A percentile compares a stretch with the other conserved stretches of the same genome.
Evolutionary conservation across 169 alveolate genomes (phyloP).

Genomic region (Pseudocohnilembus persalinus): DNA sequence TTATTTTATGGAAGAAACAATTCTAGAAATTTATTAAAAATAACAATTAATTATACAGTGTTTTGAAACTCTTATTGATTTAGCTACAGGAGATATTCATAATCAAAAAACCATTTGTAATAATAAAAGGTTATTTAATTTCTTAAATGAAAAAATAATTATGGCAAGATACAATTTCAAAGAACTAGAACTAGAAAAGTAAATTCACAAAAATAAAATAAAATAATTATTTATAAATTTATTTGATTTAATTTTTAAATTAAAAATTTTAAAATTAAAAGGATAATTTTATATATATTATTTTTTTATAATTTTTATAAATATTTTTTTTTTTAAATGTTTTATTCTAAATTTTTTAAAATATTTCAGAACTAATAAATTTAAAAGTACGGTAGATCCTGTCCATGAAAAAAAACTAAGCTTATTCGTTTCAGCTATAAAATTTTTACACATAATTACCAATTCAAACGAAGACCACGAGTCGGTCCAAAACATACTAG

Average conservation of each 20-base stretch:
- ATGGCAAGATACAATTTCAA: constrained; percentile 20
- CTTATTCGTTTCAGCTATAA: not conserved
- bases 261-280: too few relatives aligned
- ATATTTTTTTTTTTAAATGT: too few relatives aligned
- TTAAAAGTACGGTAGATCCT: too few relatives aligned
- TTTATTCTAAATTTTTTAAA: too few relatives aligned
- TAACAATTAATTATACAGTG: constrained; percentile 21
- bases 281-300: too few relatives aligned
- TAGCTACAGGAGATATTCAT: constrained; percentile 1
- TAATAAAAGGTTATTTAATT: constrained; percentile 2
- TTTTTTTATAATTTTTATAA: too few relatives aligned
- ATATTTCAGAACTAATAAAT: too few relatives aligned
- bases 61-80: constrained; percentile 37
- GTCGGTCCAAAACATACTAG: not conserved
- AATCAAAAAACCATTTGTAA: not conserved
- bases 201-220: too few relatives aligned
- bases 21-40: not conserved
- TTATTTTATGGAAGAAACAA: constrained; percentile 29
- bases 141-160: constrained; percentile 16
- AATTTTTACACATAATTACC: not conserved
- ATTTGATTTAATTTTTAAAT: too few relatives aligned
- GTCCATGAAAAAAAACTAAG: too few relatives aligned
- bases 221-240: too few relatives aligned
- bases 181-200: too few relatives aligned
- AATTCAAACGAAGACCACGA: not conserved